Evolutionary conservation across 2,329 filamentous ascomycete species (phyloP), one percentile per base, ranked within the genome.

Genomic region (Tothia fuscella): DNA sequence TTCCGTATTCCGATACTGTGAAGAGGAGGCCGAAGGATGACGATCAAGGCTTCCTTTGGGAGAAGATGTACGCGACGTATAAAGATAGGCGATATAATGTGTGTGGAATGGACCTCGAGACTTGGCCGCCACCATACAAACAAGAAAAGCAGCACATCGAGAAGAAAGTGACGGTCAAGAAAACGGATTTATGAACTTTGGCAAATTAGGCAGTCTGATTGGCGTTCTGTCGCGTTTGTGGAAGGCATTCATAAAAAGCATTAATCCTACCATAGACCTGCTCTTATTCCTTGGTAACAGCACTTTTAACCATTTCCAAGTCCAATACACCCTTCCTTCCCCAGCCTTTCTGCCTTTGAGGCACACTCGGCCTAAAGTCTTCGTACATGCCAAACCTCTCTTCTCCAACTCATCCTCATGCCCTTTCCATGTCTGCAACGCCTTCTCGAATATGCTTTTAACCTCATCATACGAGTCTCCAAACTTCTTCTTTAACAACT

Each of bases 21-120:
- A 55, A 52, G 25, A 55, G 66, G 21, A 53, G 65, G 38, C 67
- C 67, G n/a, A 51, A 55, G 47, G 62, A 66, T 41, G 59, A 60
- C 34, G 60, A 68, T 43, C 65, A 66, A 6, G 58, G 66, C 44
- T 63, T 61, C 52, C 58, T 62, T 21, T 72, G 69, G 67, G 66
- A 66, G 47, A 61, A 56, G 40, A 51, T 71, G 44, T 72, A 72
- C 48, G 65, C 66, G 28, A 52, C 56, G 25, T 72, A 68, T 51
- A 63, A 66, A 35, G 62, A 67, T 48, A 60, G 59, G 49, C 58
- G 69, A 42, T 68, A 68, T 62, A 67, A 71, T 43, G 62, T 71
- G 38, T 72, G 69, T 51, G 68, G 68, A 38, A 53, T 72, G 46
- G 68, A 71, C 48, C 53, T 72, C 48, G 67, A 71, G 53, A 52